Evolutionary conservation across 768 basidiomycete species (phyloP), one percentile per base, ranked within the genome.

Genomic region (Tricholoma terreum): DNA sequence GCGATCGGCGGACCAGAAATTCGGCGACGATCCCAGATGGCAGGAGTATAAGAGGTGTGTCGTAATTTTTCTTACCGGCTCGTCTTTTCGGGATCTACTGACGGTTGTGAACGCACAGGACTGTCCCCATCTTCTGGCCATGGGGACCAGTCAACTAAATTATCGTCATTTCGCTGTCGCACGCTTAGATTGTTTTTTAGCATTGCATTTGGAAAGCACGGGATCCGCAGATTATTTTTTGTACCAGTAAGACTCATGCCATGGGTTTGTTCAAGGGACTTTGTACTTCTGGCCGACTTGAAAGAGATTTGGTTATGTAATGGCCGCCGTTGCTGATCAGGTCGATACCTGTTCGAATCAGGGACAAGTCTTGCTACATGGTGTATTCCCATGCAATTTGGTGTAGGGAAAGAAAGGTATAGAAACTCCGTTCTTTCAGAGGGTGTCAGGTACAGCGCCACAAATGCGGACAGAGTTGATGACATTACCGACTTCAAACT

Each of bases 1-100:
- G 73, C 71, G 68, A 48, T 68, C 76, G 4, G 82, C 77, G 3
- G 75, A 87, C 61, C 80, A 81, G 71, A 83, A 79, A 64, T 85
- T 76, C 58, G 80, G 77, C 0, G 66, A 74, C 15, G 81, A 87
- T 63, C 74, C 75, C 0, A 77, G 78, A 54, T 88, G 83, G 80
- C 69, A 78, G 58, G 71, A 79, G 51, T 87, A 87, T 67, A 86
- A 85, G 65, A 70, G 72, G 84, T 84, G 55, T 50, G 73, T 71
- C 6, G 24, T 10, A 21, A 15, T 27, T 9, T 6, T 1, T 42
- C 6, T 46, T 7, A 36, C 49, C 31, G 17, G 11, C 15, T 4
- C n/a, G n/a, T 31, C 36, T 7, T 34, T 40, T 38, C 27, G 54
- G 12, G 52, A 54, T 6, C 48, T 43, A 4, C 45, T 46, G 45